Base-by-base conservation (phyloP, 106 monocot species). In the Xerophyta viscosa region DNA sequence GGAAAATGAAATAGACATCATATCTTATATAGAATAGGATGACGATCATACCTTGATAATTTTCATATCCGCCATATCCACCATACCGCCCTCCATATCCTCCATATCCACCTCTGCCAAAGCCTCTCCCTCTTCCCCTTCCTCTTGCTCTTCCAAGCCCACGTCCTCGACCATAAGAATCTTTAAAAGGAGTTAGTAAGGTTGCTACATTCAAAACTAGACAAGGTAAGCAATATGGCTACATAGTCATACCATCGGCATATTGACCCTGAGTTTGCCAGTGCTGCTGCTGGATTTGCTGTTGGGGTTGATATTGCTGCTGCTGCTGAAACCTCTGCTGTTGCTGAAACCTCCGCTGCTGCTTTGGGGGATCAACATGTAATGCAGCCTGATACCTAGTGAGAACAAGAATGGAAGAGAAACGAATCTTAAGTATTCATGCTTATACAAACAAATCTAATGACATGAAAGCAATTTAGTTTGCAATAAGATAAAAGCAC, bases 371-470 rank as follows among this genome's bases (percentile, higher is more conserved):
- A 58, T 86, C 92, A 12, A 61, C 26, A 70, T 70, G 41, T 20
- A 50, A 37, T 54, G 87, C 87, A 61, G 83, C 79, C 62, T 83
- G 92, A 46, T 87, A 93, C 46, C 92, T 92, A 47, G 37, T 45
- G 29, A 58, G 61, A 7, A 29, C 15, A 15, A 24, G 20, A 42
- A 41, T 21, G 24, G 2, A 10, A 42, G 19, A 54, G 31, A 13
- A 30, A 46, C 2, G 26, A 33, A 5, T 11, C 33, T 6, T 5
- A 33, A 5, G 15, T 12, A 15, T 39, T 3, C 15, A 12, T 3
- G 39, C 39, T 39, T 39, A 6, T 36, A 12, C 2, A 2, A 12
- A 15, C 2, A 39, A 39, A 39, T 39, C 10, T 39, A n/a, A n/a
- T n/a, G n/a, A n/a, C 39, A 39, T 39, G n/a, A n/a, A n/a, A n/a